These are phyloP conservation scores for Phaeoacremonium minimum DNA, from an alignment of 2,329 filamentous ascomycete species.

Conservation along the genomic window DNA sequence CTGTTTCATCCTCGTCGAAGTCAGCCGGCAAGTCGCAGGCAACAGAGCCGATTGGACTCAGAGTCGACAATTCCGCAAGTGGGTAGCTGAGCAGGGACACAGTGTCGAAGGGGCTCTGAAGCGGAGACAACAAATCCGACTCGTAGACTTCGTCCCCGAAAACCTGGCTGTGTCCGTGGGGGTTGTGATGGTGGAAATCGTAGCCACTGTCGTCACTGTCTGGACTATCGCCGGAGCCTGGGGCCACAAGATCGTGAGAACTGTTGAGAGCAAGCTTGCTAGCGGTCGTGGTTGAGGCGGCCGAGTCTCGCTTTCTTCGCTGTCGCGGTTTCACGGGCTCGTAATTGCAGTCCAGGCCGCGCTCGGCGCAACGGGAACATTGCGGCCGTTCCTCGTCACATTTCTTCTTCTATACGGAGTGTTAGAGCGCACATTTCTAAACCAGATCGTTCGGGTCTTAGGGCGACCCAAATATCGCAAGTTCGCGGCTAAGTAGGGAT, in stretches of 20 bases:
- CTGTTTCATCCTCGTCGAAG: constrained; percentile 9
- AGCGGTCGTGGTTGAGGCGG: constrained; percentile 8
- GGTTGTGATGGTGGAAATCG: constrained; percentile 7
- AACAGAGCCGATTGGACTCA: constrained; percentile 1
- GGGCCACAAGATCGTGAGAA: background rate
- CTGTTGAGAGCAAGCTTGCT: background rate
- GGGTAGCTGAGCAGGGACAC: constrained; percentile 1
- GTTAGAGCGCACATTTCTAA: too few species aligned
- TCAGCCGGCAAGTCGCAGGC: constrained; percentile 3
- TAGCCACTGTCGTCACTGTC: constrained; percentile 6
- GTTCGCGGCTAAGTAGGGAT: background rate
- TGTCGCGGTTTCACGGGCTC: constrained; percentile 40
- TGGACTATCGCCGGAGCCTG: background rate
- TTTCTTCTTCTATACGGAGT: constrained; percentile 47
- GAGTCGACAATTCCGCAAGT: constrained; percentile 4
- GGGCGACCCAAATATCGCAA: background rate
- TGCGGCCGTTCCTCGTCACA: constrained; percentile 48
- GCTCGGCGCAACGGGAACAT: constrained; percentile 47
- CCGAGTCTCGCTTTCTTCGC: constrained; percentile 30
- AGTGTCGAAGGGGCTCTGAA: constrained; percentile 8
- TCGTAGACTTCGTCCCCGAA: constrained; percentile 1
- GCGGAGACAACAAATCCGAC: constrained; percentile 7
- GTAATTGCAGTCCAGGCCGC: constrained; percentile 43
- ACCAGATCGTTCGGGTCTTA: too few species aligned
- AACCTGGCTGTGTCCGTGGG: background rate